These are phyloP conservation scores for Diaporthe longicolla DNA, from an alignment of 2,329 filamentous ascomycete genomes.

Conservation along the genomic window DNA sequence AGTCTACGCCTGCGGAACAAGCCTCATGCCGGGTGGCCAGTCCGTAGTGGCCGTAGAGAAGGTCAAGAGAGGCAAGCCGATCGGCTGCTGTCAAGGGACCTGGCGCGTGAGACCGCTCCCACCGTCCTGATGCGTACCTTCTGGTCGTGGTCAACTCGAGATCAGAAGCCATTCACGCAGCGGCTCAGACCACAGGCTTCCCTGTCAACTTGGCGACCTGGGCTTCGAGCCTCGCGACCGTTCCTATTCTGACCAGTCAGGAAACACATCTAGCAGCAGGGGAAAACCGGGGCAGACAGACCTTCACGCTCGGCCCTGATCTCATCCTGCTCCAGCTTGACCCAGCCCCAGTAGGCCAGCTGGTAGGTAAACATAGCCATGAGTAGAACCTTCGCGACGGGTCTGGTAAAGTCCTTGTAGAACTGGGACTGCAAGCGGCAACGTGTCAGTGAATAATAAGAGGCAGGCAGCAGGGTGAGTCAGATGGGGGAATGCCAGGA, in stretches of 20 bases:
- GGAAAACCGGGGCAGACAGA: conserved; percentile 50
- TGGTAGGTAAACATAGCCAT: conserved; percentile 85
- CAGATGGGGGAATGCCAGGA: background rate
- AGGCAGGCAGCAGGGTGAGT: conserved; percentile 19
- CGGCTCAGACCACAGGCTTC: conserved; percentile 21
- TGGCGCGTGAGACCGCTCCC: background rate
- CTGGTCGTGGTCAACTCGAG: background rate
- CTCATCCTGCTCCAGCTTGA: conserved; percentile 81
- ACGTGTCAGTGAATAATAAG: conserved; percentile 32
- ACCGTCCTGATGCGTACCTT: background rate
- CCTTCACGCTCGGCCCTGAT: conserved; percentile 71
- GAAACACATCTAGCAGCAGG: background rate
- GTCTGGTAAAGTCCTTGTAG: conserved; percentile 81
- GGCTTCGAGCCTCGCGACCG: conserved; percentile 55
- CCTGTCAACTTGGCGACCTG: conserved; percentile 52
- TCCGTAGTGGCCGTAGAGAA: no score
- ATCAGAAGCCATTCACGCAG: background rate
- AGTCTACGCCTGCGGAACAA: background rate
- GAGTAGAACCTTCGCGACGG: conserved; percentile 80
- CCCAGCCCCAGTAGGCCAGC: conserved; percentile 80
- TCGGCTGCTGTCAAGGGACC: background rate
- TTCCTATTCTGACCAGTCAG: conserved; percentile 41
- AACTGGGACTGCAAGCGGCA: conserved; percentile 68
- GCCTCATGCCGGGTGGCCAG: background rate
- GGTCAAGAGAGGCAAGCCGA: background rate